Conservation (phyloP, 352 stramenopile genomes). For the Blastocystis sp. region DNA sequence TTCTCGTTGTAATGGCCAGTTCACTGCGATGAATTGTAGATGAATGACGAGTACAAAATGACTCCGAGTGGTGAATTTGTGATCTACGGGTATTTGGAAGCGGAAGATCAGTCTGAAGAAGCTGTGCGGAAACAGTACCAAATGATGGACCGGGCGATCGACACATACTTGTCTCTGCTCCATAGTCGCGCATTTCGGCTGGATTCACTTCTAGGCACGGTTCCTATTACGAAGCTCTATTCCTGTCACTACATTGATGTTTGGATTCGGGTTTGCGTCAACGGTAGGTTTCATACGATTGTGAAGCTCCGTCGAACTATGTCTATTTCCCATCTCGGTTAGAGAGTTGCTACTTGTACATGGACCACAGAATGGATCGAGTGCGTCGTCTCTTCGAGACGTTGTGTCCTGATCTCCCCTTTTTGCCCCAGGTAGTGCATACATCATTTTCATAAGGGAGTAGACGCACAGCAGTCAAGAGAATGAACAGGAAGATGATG, state of each 20-base stretch:
- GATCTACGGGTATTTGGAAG: slow-evolving; percentile 36
- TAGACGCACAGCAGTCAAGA: slow-evolving; percentile 69
- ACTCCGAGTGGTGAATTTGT: background rate
- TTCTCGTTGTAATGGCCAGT: background rate
- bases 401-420: slow-evolving; percentile 29
- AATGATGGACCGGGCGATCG: slow-evolving; percentile 8
- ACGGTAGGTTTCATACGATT: slow-evolving; percentile 32
- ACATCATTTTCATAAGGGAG: background rate
- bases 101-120: background rate
- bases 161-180: background rate
- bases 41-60: slow-evolving; percentile 60
- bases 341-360: slow-evolving; percentile 70
- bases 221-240: slow-evolving; percentile 30
- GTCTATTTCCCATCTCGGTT: slow-evolving; percentile 11
- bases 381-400: slow-evolving; percentile 9
- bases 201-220: background rate
- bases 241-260: slow-evolving; percentile 46
- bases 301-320: background rate
- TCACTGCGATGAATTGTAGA: background rate
- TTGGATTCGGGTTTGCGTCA: background rate
- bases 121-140: slow-evolving; percentile 1
- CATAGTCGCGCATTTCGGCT: background rate
- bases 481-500: slow-evolving; percentile 42
- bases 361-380: slow-evolving; percentile 53
- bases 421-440: slow-evolving; percentile 29